Evolutionary conservation across 768 basidiomycete species (phyloP).

Genomic region (Jaapia argillacea): DNA sequence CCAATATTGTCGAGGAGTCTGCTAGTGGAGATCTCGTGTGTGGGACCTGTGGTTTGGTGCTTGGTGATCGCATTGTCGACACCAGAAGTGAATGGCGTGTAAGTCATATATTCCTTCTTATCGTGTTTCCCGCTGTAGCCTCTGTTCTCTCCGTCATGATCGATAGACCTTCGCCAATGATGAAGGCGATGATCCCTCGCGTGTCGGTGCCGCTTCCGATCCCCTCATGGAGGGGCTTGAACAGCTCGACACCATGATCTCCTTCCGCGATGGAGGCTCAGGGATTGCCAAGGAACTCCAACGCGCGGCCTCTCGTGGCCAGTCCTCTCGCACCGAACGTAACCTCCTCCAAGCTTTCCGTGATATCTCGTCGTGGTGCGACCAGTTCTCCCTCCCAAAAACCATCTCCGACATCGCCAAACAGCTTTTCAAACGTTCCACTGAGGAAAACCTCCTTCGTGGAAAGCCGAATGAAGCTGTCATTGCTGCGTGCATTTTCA

Average conservation of each 20-base stretch:
- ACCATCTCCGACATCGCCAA: constrained; percentile 94
- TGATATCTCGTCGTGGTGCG: constrained; percentile 90
- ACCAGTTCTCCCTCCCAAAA: constrained; percentile 89
- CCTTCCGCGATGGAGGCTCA: constrained; percentile 90
- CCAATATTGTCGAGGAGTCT: constrained; percentile 95
- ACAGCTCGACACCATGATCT: constrained; percentile 90
- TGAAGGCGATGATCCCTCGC: constrained; percentile 98
- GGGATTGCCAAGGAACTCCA: constrained; percentile 89
- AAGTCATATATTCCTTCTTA: constrained; percentile 27
- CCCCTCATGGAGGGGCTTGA: constrained; percentile 92
- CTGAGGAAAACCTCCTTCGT: constrained; percentile 88
- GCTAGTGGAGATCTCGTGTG: constrained; percentile 96
- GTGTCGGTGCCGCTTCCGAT: constrained; percentile 95
- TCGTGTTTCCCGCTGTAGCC: constrained; percentile 8
- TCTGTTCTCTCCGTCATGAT: constrained; percentile 10
- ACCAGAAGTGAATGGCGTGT: constrained; percentile 97
- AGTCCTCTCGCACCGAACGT: constrained; percentile 71
- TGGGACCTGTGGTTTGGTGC: constrained; percentile 84
- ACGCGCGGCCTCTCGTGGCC: constrained; percentile 79
- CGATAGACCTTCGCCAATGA: constrained; percentile 99
- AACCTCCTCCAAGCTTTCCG: constrained; percentile 84
- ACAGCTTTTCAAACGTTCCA: constrained; percentile 93
- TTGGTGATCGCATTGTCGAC: constrained; percentile 95
- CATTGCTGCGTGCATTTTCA: constrained; percentile 96
- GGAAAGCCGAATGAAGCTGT: constrained; percentile 90